phyloP scores from a whole-genome alignment of 169 alveolate genomes.

The Eimeria acervulina region DNA sequence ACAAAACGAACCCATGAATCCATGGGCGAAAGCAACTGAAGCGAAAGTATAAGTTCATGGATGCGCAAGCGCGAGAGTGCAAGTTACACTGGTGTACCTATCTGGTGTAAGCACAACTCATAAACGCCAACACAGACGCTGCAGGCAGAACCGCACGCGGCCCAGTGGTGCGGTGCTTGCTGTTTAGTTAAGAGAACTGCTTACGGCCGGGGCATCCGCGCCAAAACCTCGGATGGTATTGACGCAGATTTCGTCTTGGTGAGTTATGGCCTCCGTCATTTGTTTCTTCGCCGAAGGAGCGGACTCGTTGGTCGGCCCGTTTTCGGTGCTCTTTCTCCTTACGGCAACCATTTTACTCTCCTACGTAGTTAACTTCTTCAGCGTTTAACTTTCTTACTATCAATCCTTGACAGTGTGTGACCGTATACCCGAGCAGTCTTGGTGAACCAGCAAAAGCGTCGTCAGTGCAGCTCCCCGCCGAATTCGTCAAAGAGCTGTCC shows the following conservation, averaged over 20 bases:
- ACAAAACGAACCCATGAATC: neutral
- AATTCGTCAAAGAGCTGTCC: conserved; percentile 43
- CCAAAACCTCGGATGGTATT: conserved; percentile 84
- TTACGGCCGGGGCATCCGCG: conserved; percentile 83
- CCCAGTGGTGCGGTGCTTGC: neutral
- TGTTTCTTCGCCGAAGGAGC: conserved; percentile 41
- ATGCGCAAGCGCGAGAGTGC: neutral
- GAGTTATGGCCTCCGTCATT: conserved; percentile 28
- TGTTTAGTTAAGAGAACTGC: neutral
- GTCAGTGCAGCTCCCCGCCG: conserved; percentile 16
- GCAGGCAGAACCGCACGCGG: neutral
- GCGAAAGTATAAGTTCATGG: neutral
- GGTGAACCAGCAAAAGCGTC: neutral
- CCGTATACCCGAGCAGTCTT: neutral
- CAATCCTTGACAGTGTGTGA: neutral
- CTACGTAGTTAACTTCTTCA: neutral
- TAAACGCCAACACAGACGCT: neutral
- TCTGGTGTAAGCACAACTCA: neutral
- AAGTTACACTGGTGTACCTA: neutral
- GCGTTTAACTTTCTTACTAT: neutral
- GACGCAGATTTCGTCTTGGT: conserved; percentile 80
- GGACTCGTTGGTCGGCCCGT: conserved; percentile 51
- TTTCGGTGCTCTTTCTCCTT: conserved; percentile 59
- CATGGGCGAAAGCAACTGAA: neutral
- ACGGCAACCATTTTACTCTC: conserved; percentile 52